These are phyloP conservation scores for Phaeosphaeria sp. DNA, from an alignment of 2,329 filamentous ascomycete species.

Conservation along the genomic window DNA sequence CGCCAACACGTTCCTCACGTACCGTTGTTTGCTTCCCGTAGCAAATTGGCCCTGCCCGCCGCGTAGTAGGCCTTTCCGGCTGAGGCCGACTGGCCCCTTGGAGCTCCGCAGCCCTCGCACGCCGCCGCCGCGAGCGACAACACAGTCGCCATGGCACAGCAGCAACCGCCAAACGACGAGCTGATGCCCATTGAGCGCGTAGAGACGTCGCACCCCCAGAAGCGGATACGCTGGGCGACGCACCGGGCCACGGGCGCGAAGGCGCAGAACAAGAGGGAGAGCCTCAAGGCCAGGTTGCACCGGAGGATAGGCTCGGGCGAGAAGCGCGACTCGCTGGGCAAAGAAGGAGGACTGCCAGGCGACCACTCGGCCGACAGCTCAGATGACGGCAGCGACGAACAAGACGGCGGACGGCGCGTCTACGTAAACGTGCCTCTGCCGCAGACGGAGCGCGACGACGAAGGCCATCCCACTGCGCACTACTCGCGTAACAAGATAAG, in stretches of 20 bases:
- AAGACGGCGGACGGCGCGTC: slow-evolving; percentile 60
- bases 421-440: slow-evolving; percentile 90
- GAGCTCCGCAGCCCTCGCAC: slow-evolving; percentile 33
- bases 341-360: slow-evolving; percentile 37
- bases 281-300: slow-evolving; percentile 78
- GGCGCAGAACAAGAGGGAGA: slow-evolving; percentile 79
- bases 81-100: slow-evolving; percentile 41
- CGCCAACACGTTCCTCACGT: slow-evolving; percentile 9
- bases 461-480: slow-evolving; percentile 72
- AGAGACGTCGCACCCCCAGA: slow-evolving; percentile 68
- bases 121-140: slow-evolving; percentile 18
- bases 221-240: slow-evolving; percentile 95
- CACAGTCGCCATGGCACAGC: slow-evolving; percentile 22
- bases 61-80: slow-evolving; percentile 45
- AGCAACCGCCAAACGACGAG: slow-evolving; percentile 16
- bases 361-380: slow-evolving; percentile 55
- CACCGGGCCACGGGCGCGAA: slow-evolving; percentile 80
- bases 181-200: slow-evolving; percentile 47
- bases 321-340: slow-evolving; percentile 61
- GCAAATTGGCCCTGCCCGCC: slow-evolving; percentile 40
- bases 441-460: slow-evolving; percentile 75
- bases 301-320: slow-evolving; percentile 68
- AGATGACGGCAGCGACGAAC: slow-evolving; percentile 49
- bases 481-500: slow-evolving; percentile 96
- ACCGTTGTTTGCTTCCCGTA: slow-evolving; percentile 8